Evolutionary conservation across 768 basidiomycete genomes (phyloP).

Genomic region (Boletus bicolor): DNA sequence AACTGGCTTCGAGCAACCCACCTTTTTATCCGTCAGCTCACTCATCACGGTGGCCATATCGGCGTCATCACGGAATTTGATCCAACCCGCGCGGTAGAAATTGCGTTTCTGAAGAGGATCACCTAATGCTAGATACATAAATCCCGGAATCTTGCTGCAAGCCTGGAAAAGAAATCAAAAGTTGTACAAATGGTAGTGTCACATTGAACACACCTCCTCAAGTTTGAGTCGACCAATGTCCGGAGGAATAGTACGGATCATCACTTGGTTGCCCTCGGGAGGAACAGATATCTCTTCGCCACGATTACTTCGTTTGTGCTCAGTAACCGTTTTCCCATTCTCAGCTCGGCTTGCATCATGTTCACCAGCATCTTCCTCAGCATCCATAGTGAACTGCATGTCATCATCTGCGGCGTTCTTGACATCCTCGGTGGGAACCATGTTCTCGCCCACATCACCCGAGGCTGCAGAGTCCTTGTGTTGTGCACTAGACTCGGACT

Average conservation of each 20-base stretch:
- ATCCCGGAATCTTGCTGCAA: constrained; percentile 74
- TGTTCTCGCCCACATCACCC: constrained; percentile 36
- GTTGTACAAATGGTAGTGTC: neutral
- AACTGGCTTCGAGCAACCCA: constrained; percentile 27
- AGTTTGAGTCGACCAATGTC: constrained; percentile 87
- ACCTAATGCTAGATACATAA: constrained; percentile 83
- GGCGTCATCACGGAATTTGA: constrained; percentile 79
- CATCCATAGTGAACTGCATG: constrained; percentile 69
- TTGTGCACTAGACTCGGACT: constrained; percentile 48
- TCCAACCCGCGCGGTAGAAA: constrained; percentile 94
- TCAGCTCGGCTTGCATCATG: constrained; percentile 54
- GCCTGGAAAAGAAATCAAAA: constrained; percentile 45
- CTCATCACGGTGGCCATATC: constrained; percentile 73
- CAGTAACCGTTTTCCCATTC: constrained; percentile 52
- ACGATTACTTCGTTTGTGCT: constrained; percentile 50
- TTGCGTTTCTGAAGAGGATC: constrained; percentile 92
- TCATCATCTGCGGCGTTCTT: constrained; percentile 64
- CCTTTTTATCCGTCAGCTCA: constrained; percentile 84
- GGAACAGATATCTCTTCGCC: constrained; percentile 69
- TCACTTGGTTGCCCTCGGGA: constrained; percentile 85
- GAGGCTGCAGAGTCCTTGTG: constrained; percentile 47
- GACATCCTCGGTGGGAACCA: constrained; percentile 45
- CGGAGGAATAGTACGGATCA: constrained; percentile 93
- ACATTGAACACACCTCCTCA: constrained; percentile 64
- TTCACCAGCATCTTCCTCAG: constrained; percentile 67